Conservation (phyloP, 371 early-diverging fungal genomes). For the Capniomyces stellatus region DNA sequence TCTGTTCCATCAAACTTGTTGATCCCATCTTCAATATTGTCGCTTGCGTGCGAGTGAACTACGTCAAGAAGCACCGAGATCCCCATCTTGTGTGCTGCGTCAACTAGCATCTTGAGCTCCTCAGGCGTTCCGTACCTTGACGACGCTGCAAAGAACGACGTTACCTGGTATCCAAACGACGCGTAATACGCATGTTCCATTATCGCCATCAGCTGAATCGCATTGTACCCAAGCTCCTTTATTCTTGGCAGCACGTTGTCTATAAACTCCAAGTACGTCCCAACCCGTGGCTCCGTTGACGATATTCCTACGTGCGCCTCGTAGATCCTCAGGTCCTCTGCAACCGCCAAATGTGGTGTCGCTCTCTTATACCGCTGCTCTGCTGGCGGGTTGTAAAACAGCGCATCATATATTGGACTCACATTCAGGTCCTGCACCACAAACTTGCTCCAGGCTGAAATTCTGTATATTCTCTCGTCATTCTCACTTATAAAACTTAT, state of each 20-base stretch:
- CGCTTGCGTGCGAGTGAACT: conserved; percentile 93
- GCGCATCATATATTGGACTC: conserved; percentile 67
- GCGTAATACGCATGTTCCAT: conserved; percentile 99
- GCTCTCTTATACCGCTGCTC: conserved; percentile 53
- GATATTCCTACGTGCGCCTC: conserved; percentile 95
- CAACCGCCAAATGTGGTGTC: conserved; percentile 7
- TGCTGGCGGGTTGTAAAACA: conserved; percentile 81
- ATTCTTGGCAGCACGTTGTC: conserved; percentile 74
- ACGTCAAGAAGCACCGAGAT: conserved; percentile 81
- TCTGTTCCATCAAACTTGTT: conserved; percentile 92
- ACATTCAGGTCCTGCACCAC: conserved; percentile 69
- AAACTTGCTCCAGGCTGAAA: conserved; percentile 75
- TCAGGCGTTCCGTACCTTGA: conserved; percentile 85
- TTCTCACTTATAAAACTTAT: conserved; percentile 25
- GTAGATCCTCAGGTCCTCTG: conserved; percentile 50
- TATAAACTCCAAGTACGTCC: conserved; percentile 74
- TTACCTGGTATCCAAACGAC: conserved; percentile 93
- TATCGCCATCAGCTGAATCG: conserved; percentile 91
- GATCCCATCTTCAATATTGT: conserved; percentile 84
- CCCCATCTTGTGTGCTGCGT: conserved; percentile 82
- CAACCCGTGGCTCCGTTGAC: conserved; percentile 59
- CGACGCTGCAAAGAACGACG: conserved; percentile 81
- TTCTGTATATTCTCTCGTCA: conserved; percentile 67
- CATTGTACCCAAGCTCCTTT: conserved; percentile 75
- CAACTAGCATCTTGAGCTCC: conserved; percentile 70